A percentile compares a stretch with the other conserved stretches of the same genome.
These are phyloP conservation scores for Fusarium sulawesiense DNA, from an alignment of 2,329 filamentous ascomycete genomes.

Conservation along the genomic window DNA sequence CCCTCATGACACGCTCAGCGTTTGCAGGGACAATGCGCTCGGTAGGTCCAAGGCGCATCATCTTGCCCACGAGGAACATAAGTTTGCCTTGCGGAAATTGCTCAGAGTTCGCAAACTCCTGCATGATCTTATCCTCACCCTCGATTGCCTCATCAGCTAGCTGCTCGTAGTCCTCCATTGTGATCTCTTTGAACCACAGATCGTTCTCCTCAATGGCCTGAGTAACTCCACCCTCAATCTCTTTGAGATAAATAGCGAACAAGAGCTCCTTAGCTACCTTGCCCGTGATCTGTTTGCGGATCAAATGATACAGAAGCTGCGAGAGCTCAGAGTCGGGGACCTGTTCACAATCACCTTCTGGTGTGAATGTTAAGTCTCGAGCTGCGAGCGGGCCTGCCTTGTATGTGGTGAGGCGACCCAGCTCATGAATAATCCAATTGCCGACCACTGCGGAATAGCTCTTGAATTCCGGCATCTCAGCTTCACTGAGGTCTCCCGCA, in stretches of 20 bases:
- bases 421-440: constrained; percentile 80
- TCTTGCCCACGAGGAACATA: constrained; percentile 70
- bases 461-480: constrained; percentile 46
- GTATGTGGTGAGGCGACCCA: constrained; percentile 74
- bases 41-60: constrained; percentile 65
- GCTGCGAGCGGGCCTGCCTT: constrained; percentile 51
- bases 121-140: constrained; percentile 60
- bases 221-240: constrained; percentile 57
- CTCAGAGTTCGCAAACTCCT: constrained; percentile 57
- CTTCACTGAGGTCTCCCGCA: constrained; percentile 34
- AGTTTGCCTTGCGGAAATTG: constrained; percentile 68
- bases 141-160: constrained; percentile 59
- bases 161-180: constrained; percentile 58
- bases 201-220: constrained; percentile 59
- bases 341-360: constrained; percentile 60
- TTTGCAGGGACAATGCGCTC: constrained; percentile 65
- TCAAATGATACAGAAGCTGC: constrained; percentile 62
- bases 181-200: constrained; percentile 67
- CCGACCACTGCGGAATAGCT: constrained; percentile 61
- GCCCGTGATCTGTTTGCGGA: constrained; percentile 63
- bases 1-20: constrained; percentile 61
- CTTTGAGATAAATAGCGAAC: constrained; percentile 62
- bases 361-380: constrained; percentile 54
- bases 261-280: constrained; percentile 70
- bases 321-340: constrained; percentile 61